These are phyloP conservation scores for Thraustochytrium sp. DNA, from an alignment of 352 stramenopile genomes.

Conservation along the genomic window DNA sequence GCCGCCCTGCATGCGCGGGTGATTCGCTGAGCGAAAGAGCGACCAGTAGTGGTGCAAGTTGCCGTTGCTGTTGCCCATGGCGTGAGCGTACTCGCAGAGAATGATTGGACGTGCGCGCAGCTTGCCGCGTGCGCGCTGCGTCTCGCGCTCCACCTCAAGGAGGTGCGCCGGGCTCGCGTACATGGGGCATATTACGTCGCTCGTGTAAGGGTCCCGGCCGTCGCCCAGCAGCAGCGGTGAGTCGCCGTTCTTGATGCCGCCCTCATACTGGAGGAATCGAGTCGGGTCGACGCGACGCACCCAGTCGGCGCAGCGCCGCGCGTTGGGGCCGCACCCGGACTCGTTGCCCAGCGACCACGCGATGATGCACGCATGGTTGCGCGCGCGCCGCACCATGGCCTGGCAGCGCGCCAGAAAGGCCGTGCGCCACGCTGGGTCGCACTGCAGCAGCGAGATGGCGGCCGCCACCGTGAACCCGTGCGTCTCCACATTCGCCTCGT, in stretches of 20 bases:
- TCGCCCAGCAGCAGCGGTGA: constrained; percentile 19
- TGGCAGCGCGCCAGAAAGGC: constrained; percentile 54
- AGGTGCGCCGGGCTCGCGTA: constrained; percentile 49
- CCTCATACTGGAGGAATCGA: constrained; percentile 58
- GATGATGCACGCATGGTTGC: constrained; percentile 64
- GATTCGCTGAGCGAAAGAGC: constrained; percentile 54
- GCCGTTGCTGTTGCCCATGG: constrained; percentile 76
- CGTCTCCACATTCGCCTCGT: constrained; percentile 81
- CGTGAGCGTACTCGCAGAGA: constrained; percentile 74
- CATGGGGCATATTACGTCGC: constrained; percentile 68
- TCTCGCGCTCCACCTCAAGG: constrained; percentile 18
- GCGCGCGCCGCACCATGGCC: constrained; percentile 59
- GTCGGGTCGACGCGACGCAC: constrained; percentile 25
- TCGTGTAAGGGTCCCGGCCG: constrained; percentile 52
- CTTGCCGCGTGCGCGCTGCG: not conserved
- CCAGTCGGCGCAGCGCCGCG: constrained; percentile 30
- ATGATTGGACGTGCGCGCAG: constrained; percentile 60
- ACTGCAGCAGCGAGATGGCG: constrained; percentile 58
- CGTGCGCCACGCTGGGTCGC: constrained; percentile 52
- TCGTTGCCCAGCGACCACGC: constrained; percentile 65
- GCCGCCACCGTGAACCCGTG: constrained; percentile 67
- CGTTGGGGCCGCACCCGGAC: constrained; percentile 54
- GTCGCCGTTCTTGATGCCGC: constrained; percentile 42
- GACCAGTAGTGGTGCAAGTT: constrained; percentile 71
- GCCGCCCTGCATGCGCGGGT: constrained; percentile 65